Evolutionary conservation across 139 green algal genomes (phyloP).

Genomic region (Gonium pectorale): DNA sequence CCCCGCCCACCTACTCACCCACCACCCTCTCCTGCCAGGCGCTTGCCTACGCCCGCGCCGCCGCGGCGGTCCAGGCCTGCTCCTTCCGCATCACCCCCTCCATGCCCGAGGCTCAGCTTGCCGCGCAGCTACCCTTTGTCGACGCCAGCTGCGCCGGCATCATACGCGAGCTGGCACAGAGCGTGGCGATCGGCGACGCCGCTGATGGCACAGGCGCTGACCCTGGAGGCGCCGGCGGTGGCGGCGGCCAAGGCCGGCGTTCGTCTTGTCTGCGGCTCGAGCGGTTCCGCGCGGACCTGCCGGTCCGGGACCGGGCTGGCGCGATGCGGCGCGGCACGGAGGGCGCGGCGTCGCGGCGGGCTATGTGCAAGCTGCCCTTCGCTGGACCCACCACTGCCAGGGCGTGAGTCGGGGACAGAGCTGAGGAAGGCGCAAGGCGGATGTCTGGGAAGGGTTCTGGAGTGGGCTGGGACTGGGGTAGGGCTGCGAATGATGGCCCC

Average conservation of each 20-base stretch:
- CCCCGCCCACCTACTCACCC: neutral
- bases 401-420: neutral
- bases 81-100: constrained; percentile 15
- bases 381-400: constrained; percentile 18
- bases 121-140: constrained; percentile 21
- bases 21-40: no score
- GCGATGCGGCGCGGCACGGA: neutral
- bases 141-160: neutral
- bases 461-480: neutral
- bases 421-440: neutral
- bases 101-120: neutral
- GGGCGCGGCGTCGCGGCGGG: constrained; percentile 14
- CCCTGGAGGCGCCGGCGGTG: neutral
- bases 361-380: constrained; percentile 6
- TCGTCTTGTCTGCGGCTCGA: constrained; percentile 10
- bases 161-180: neutral
- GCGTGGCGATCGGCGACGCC: neutral
- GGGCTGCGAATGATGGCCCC: neutral
- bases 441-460: neutral
- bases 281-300: constrained; percentile 8
- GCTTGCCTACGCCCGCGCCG: constrained; percentile 34
- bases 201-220: neutral
- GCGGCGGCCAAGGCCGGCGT: neutral
- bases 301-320: neutral
- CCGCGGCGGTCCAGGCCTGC: constrained; percentile 24